Percentiles rank a stretch among this genome's conserved stretches.
These are phyloP conservation scores for Lachancea thermotolerans DNA, from an alignment of 805 yeast species.

Conservation along the genomic window DNA sequence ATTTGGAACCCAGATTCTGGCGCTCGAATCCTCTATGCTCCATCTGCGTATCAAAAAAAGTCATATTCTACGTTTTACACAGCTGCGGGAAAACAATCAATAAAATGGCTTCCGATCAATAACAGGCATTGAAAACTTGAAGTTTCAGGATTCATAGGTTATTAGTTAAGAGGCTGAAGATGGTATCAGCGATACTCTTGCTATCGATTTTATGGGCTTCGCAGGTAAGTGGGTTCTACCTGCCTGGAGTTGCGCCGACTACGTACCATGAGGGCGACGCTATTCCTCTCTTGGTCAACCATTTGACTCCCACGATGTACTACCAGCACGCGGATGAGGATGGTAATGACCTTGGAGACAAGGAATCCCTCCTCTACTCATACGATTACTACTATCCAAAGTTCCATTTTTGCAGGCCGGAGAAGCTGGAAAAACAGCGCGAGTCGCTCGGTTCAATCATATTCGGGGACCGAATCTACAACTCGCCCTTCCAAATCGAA, in stretches of 20 bases:
- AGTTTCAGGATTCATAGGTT: too few species aligned
- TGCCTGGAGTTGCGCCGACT: slow-evolving; percentile 96
- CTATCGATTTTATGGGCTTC: neutral
- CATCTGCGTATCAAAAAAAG: too few species aligned
- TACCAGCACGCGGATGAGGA: slow-evolving; percentile 36
- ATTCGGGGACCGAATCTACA: slow-evolving; percentile 92
- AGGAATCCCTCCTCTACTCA: slow-evolving; percentile 56
- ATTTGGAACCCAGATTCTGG: neutral
- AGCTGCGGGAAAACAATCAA: neutral
- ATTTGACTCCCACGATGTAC: slow-evolving; percentile 70
- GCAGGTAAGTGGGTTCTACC: slow-evolving; percentile 45
- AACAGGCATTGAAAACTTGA: neutral
- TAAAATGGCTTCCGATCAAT: neutral
- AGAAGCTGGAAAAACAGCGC: slow-evolving; percentile 50
- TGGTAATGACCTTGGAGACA: slow-evolving; percentile 34
- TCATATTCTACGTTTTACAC: neutral
- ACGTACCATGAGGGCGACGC: slow-evolving; percentile 67
- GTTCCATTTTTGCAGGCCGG: slow-evolving; percentile 79
- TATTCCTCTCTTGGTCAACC: slow-evolving; percentile 80
- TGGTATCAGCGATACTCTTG: neutral
- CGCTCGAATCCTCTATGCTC: neutral
- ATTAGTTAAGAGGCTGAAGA: too few species aligned
- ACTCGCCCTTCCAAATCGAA: slow-evolving; percentile 77
- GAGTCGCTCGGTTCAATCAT: slow-evolving; percentile 89
- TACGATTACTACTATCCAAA: slow-evolving; percentile 78